A percentile compares a stretch with the other conserved stretches of the same genome.
These are phyloP conservation scores for Achlya hypogyna DNA, from an alignment of 352 stramenopile species.

Conservation along the genomic window DNA sequence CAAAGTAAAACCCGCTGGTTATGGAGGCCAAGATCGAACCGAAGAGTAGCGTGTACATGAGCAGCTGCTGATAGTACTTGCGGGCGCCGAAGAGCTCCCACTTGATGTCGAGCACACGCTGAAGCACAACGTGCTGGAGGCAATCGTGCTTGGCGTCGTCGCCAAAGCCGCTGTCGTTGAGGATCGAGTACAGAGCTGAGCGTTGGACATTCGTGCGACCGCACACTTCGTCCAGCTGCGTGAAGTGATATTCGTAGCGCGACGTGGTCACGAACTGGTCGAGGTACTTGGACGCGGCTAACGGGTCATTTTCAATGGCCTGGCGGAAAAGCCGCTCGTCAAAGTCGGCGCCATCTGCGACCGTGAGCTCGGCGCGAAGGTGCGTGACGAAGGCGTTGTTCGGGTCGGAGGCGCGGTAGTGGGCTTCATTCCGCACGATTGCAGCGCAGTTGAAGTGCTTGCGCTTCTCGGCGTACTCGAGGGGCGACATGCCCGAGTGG, in stretches of 20 bases:
- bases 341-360: slow-evolving; percentile 6
- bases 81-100: slow-evolving; percentile 12
- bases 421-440: not conserved
- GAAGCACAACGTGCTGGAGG: slow-evolving; percentile 9
- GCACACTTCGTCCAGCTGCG: slow-evolving; percentile 2
- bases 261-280: not conserved
- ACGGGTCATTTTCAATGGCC: not conserved
- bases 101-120: slow-evolving; percentile 7
- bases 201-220: not conserved
- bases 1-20: too few species aligned
- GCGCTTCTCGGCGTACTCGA: not conserved
- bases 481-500: not conserved
- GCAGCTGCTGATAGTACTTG: slow-evolving; percentile 13
- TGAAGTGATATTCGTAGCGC: not conserved
- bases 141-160: slow-evolving; percentile 1
- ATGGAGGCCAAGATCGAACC: too few species aligned
- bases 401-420: not conserved
- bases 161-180: not conserved
- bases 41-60: slow-evolving; percentile 7
- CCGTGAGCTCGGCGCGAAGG: not conserved
- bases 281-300: not conserved
- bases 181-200: slow-evolving; percentile 2
- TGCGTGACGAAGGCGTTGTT: not conserved
- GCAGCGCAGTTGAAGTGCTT: not conserved
- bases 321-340: slow-evolving; percentile 9